Base-by-base conservation (phyloP, 192 early-diverging fungal genomes). In the Gigaspora rosea region DNA sequence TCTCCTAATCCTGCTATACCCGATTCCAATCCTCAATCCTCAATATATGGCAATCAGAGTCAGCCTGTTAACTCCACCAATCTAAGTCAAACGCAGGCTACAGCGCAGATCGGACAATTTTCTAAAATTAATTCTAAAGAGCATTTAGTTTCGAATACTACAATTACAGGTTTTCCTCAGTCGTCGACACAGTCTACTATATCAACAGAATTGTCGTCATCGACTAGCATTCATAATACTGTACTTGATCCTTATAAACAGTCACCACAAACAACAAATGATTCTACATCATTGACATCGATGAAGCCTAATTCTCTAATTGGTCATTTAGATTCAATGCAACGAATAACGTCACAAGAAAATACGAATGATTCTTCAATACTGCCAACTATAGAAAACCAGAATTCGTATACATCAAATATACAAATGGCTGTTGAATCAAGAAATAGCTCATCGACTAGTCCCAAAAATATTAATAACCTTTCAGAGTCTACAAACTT, bases 121-220 rank as follows among this genome's bases (percentile, higher is more conserved):
- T 6, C 50, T 41, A 72, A 72, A 35, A 56, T 52, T 27, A 7
- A 8, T 18, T 27, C 71, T 1, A 72, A 72, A 52, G 70, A 72
- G 8, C 52, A 52, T 48, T 41, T 72, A 18, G n/a, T 27, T 13
- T 70, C 67, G 11, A 72, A 32, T 72, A 57, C 70, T 56, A n/a
- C 57, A 18, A 52, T 72, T 15, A n/a, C 11, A 72, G 35, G 52
- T 56, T 72, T 57, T 57, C 35, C 71, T 56, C 71, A 72, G n/a
- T 36, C 50, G 35, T 35, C 71, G 27, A 57, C 52, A 35, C 71
- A 41, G 16, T 65, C 63, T 46, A 36, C 63, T 16, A 18, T 65
- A 65, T 65, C 63, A 65, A 11, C 63, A 18, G 63, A 65, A 65
- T 36, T 65, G 16, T 2, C 63, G 18, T 46, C 63, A 36, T 36